Evolutionary conservation across 805 yeast genomes (phyloP).

Genomic region (Myxozyma udenii): DNA sequence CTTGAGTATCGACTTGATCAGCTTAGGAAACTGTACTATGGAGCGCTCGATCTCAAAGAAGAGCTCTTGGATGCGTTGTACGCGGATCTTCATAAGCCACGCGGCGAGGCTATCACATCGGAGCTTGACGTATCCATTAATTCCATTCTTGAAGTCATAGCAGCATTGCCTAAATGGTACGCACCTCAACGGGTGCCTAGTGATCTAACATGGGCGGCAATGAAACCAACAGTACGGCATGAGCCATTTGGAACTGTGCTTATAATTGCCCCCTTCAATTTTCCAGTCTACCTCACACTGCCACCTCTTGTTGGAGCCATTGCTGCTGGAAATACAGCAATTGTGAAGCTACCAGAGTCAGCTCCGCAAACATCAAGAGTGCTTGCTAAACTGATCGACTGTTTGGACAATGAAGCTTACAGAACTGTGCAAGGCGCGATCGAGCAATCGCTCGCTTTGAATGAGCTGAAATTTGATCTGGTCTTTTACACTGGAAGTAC

Average conservation of each 20-base stretch:
- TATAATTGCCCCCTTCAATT: constrained; percentile 77
- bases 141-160: constrained; percentile 60
- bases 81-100: constrained; percentile 65
- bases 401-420: constrained; percentile 56
- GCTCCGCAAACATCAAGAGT: constrained; percentile 59
- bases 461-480: constrained; percentile 69
- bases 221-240: constrained; percentile 34
- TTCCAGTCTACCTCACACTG: constrained; percentile 63
- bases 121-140: constrained; percentile 54
- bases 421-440: constrained; percentile 71
- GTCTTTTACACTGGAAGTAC: constrained; percentile 84
- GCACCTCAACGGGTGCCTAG: constrained; percentile 44
- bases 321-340: constrained; percentile 80
- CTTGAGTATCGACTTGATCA: constrained; percentile 57
- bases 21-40: constrained; percentile 64
- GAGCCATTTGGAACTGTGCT: constrained; percentile 61
- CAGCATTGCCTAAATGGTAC: constrained; percentile 58
- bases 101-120: constrained; percentile 56
- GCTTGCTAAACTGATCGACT: constrained; percentile 55
- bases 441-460: constrained; percentile 56
- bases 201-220: constrained; percentile 5
- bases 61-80: constrained; percentile 55
- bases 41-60: constrained; percentile 56
- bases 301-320: constrained; percentile 74
- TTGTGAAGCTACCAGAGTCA: constrained; percentile 71